Base-by-base conservation (phyloP, 1,284 basidiomycete genomes). In the Athelia psychrophila region DNA sequence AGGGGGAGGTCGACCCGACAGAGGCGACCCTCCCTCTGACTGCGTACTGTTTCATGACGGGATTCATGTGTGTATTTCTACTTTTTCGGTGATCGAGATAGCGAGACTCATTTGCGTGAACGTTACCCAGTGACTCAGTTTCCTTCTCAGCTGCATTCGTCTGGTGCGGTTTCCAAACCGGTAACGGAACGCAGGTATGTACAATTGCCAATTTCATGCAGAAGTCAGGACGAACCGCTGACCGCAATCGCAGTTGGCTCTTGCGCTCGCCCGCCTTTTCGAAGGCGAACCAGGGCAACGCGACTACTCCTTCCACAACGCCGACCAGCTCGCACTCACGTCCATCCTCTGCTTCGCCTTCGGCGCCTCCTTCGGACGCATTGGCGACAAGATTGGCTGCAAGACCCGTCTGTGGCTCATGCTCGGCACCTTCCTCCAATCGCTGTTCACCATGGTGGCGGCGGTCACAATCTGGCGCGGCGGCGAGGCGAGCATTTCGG, bases 91-190 rank as follows among this genome's bases (percentile, higher is more conserved):
- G n/a, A n/a, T n/a, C n/a, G n/a, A 2, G 16, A 55, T 49, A 22
- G 49, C 50, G 35, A 49, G 44, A 38, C n/a, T 20, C 36, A 30
- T 10, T 38, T 2, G 18, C 27, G 13, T 30, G 13, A 6, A 20
- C 16, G n/a, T 32, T 22, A 33, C 51, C 19, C 61, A 88, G 87
- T 18, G 84, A 88, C 58, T 78, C 84, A 2, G 74, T 93, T 16
- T 84, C 84, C 1, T 94, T 93, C 73, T 83, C 88, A 45, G 87
- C 91, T 9, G 77, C 89, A 54, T 93, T 84, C 64, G 81, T 94
- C 20, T 94, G 91, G 91, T 89, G 87, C 64, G 90, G 88, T 2
- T 94, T 93, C 69, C 91, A 94, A 68, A 93, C 86, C 0, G 87
- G 86, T 32, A 88, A 88, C 62, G 38, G 38, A 6, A 42, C 38